Conservation (phyloP, 1,284 basidiomycete genomes). For the Rhodotorula sp. region DNA sequence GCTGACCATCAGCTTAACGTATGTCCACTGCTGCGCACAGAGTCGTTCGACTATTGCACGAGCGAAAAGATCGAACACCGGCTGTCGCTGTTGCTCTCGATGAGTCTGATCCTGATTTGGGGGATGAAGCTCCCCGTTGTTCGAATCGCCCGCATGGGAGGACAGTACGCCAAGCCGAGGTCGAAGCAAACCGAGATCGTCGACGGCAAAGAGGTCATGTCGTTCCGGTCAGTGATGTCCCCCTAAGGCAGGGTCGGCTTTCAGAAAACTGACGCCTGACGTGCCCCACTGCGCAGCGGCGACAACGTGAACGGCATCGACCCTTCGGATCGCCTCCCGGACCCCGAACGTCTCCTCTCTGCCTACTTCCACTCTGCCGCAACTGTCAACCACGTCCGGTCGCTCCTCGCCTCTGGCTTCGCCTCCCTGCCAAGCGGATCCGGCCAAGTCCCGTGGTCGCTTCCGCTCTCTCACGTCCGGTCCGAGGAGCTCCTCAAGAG, state of each 20-base stretch:
- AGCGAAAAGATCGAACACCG: slow-evolving; percentile 91
- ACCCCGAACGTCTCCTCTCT: slow-evolving; percentile 78
- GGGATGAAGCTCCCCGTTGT: slow-evolving; percentile 65
- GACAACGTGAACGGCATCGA: slow-evolving; percentile 90
- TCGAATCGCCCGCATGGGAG: slow-evolving; percentile 86
- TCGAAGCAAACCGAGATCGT: slow-evolving; percentile 74
- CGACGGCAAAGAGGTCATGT: slow-evolving; percentile 54
- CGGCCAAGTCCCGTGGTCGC: slow-evolving; percentile 77
- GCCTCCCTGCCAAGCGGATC: slow-evolving; percentile 57
- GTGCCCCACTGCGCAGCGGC: slow-evolving; percentile 59
- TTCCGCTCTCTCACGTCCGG: slow-evolving; percentile 90
- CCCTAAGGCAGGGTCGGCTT: neutral
- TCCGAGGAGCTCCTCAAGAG: slow-evolving; percentile 71
- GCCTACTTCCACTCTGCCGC: slow-evolving; percentile 95
- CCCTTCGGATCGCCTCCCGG: slow-evolving; percentile 71
- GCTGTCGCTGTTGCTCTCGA: slow-evolving; percentile 89
- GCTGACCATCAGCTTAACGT: neutral
- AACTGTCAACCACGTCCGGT: slow-evolving; percentile 89
- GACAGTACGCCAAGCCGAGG: slow-evolving; percentile 95
- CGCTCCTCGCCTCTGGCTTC: slow-evolving; percentile 83
- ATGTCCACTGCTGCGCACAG: slow-evolving; percentile 7
- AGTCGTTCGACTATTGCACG: slow-evolving; percentile 53
- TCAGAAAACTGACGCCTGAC: neutral
- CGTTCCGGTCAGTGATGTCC: slow-evolving; percentile 65
- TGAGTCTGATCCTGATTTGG: slow-evolving; percentile 70